phyloP scores from a whole-genome alignment of 441 rosid genomes.

The Hypseocharis bilobata region DNA sequence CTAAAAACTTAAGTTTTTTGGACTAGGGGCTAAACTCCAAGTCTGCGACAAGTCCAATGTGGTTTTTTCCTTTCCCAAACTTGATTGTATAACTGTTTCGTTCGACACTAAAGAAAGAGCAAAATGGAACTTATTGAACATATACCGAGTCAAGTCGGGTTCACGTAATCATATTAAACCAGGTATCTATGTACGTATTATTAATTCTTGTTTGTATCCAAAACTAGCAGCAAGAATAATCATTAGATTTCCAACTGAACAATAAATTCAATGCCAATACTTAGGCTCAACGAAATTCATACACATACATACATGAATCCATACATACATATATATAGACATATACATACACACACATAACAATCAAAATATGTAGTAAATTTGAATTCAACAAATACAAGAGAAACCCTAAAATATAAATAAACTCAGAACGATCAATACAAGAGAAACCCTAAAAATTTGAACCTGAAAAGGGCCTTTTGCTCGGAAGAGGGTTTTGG shows the following conservation, averaged over 20 bases:
- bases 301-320: neutral
- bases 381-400: neutral
- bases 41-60: no score
- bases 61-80: no score
- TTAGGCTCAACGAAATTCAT: no score
- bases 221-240: neutral
- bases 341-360: neutral
- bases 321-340: neutral
- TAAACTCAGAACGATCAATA: no score
- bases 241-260: no score
- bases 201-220: neutral
- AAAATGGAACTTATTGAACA: neutral
- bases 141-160: no score
- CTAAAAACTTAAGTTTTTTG: no score
- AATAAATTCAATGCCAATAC: neutral
- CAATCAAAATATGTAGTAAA: neutral
- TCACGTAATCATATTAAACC: no score
- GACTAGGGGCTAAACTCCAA: no score
- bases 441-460: constrained; percentile 2
- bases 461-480: neutral
- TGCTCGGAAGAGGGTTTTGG: no score
- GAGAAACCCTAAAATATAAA: neutral
- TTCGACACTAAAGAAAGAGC: neutral
- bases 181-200: neutral
- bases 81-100: no score